Evolutionary conservation across 345 rosid species (phyloP).

Genomic region (Eucalyptus cladocalyx): DNA sequence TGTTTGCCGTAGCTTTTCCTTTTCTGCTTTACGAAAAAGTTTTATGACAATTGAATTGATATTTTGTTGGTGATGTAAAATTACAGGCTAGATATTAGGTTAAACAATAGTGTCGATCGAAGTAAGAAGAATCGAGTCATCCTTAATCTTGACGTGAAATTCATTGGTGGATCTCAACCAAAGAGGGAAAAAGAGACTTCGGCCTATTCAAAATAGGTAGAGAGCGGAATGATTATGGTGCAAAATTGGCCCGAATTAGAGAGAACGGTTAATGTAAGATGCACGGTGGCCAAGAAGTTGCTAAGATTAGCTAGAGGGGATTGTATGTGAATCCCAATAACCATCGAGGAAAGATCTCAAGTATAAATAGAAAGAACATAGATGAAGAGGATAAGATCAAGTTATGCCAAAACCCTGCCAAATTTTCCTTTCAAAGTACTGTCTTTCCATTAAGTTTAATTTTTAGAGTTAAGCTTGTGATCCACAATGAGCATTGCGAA

Average conservation of each 20-base stretch:
- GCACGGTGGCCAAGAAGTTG: neutral
- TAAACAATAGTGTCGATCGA: neutral
- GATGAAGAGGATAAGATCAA: neutral
- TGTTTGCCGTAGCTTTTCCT: neutral
- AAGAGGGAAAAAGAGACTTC: neutral
- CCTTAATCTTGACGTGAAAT: neutral
- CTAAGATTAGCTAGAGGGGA: neutral
- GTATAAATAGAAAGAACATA: neutral
- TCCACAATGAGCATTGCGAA: neutral
- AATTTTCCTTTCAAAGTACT: neutral
- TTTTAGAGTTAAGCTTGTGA: neutral
- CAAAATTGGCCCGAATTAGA: neutral
- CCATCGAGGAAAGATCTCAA: neutral
- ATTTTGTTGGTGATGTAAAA: neutral
- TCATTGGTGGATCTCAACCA: neutral
- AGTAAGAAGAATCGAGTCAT: neutral
- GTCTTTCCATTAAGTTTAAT: neutral
- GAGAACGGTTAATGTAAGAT: neutral
- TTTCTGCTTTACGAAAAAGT: neutral
- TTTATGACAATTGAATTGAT: neutral
- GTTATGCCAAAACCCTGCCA: neutral
- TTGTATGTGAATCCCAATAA: neutral
- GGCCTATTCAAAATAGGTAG: neutral
- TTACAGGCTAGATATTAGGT: neutral
- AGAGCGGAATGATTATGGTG: neutral